phyloP scores from a whole-genome alignment of 495 filamentous ascomycete genomes.

The Thozetella sp. region DNA sequence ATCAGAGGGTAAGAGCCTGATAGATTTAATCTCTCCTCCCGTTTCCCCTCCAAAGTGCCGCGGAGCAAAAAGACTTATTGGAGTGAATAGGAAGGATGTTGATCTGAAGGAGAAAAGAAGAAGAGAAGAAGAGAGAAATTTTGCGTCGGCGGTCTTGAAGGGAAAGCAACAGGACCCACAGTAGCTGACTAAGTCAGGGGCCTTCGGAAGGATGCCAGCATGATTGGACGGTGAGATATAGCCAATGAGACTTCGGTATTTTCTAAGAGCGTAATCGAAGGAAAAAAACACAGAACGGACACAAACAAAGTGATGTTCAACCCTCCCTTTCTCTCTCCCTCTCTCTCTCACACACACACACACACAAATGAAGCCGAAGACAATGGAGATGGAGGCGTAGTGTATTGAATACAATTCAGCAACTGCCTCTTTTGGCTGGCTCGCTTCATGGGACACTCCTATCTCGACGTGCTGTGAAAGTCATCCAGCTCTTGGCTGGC shows the following conservation, averaged over 20 bases:
- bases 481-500: too few relatives aligned
- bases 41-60: constrained; percentile 76
- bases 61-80: constrained; percentile 55
- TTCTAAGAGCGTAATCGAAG: background rate
- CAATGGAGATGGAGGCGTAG: too few relatives aligned
- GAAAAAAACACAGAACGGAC: background rate
- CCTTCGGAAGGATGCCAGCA: background rate
- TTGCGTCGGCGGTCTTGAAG: background rate
- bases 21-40: constrained; percentile 64
- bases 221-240: background rate
- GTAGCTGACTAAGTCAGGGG: background rate
- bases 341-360: too few relatives aligned
- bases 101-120: constrained; percentile 60
- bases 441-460: too few relatives aligned
- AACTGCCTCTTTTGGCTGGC: too few relatives aligned
- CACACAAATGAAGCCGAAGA: too few relatives aligned
- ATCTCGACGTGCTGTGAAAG: too few relatives aligned
- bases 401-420: too few relatives aligned
- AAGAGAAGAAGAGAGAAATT: constrained; percentile 22
- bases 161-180: background rate
- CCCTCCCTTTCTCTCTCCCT: too few relatives aligned
- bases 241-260: constrained; percentile 7
- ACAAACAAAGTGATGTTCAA: too few relatives aligned
- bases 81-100: constrained; percentile 84
- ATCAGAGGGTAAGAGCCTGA: constrained; percentile 54